These are phyloP conservation scores for Sporopachydermia quercuum DNA, from an alignment of 805 yeast species.

Conservation along the genomic window DNA sequence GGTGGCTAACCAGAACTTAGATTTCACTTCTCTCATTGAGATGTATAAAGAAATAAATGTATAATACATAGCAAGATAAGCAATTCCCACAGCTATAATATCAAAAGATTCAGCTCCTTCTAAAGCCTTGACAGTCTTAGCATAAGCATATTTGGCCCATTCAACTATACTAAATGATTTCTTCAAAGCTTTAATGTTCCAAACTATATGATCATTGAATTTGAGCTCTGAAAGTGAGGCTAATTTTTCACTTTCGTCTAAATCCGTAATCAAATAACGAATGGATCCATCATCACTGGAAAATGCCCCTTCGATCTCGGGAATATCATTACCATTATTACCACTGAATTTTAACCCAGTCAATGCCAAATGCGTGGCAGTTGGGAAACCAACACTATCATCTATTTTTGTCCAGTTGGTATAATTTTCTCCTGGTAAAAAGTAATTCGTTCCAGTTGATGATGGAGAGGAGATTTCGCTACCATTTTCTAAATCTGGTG, in stretches of 20 bases:
- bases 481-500: slow-evolving; percentile 12
- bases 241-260: slow-evolving; percentile 13
- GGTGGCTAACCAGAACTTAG: slow-evolving; percentile 76
- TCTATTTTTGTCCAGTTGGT: not conserved
- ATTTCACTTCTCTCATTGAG: slow-evolving; percentile 66
- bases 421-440: slow-evolving; percentile 16
- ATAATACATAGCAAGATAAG: slow-evolving; percentile 79
- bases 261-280: slow-evolving; percentile 18
- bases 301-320: slow-evolving; percentile 19
- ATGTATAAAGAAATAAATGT: slow-evolving; percentile 60
- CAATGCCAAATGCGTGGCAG: no score
- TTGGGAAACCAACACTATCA: no score
- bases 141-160: slow-evolving; percentile 28
- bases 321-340: slow-evolving; percentile 25
- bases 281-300: slow-evolving; percentile 5
- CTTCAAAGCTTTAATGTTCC: slow-evolving; percentile 38
- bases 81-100: slow-evolving; percentile 60
- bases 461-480: not conserved
- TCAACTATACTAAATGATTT: slow-evolving; percentile 37
- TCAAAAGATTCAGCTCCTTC: slow-evolving; percentile 77
- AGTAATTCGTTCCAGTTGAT: slow-evolving; percentile 17
- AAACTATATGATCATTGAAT: no score
- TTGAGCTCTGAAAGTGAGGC: slow-evolving; percentile 11
- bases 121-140: slow-evolving; percentile 30
- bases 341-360: slow-evolving; percentile 34